Base-by-base conservation (phyloP, 805 yeast species). In the Lipomyces spencermartinsiae region DNA sequence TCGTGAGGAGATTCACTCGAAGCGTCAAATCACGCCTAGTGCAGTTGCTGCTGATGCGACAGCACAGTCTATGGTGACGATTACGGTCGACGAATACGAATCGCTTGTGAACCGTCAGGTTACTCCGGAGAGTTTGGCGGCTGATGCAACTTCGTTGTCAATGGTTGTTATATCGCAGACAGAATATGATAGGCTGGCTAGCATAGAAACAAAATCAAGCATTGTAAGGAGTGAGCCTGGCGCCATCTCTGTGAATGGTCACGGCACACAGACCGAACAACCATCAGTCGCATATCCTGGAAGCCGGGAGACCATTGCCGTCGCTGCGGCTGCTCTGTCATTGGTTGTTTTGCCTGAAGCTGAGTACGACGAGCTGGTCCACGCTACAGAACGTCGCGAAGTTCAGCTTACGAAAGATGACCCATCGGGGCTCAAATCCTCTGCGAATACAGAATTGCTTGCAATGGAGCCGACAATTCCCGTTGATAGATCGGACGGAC, bases 61-160 rank as follows among this genome's bases (percentile, higher is more conserved):
- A 2, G 55, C 70, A 2, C 19, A 59, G 19, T 64, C 67, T 10
- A 59, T 67, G 67, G 70, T 72, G 6, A 61, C 75, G 8, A 67
- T 79, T 8, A 58, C 76, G 8, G 62, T 73, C 46, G 72, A 69
- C 14, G 76, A 74, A 34, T 72, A 73, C 57, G 68, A 64, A 8
- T 22, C 25, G 1, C 46, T 63, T 61, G 54, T 14, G 22, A 59
- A 63, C 16, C 54, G 62, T 16, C 3, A 33, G 33, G 62, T 58
- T 10, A 53, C 67, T 39, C 39, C 58, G 8, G 64, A 60, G 51
- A 51, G 49, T 33, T 58, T 64, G 19, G 64, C 61, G 19, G 53
- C 62, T 57, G 67, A 60, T 19, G 64, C 67, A 6, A 58, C 61
- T 9, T 54, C 64, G 25, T 55, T 64, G 19, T 61, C 67, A 9